Percentiles rank a stretch among this genome's conserved stretches.
phyloP scores from a whole-genome alignment of 2,329 filamentous ascomycete species.

The Aspergillus caelatus region DNA sequence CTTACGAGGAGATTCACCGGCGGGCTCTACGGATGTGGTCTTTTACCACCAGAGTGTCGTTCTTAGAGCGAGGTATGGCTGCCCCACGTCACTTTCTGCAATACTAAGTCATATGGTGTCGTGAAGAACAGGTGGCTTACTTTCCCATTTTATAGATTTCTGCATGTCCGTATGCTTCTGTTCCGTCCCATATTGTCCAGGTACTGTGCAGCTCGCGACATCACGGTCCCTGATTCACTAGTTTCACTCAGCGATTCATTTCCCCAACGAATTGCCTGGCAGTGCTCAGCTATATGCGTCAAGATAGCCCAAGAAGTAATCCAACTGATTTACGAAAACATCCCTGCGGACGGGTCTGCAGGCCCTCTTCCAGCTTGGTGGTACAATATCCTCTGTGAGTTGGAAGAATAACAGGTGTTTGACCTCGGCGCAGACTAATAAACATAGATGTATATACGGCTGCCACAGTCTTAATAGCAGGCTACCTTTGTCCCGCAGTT shows the following conservation, averaged over 20 bases:
- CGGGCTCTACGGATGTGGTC: slow-evolving; percentile 20
- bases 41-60: slow-evolving; percentile 38
- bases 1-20: slow-evolving; percentile 19
- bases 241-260: slow-evolving; percentile 31
- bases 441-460: slow-evolving; percentile 38
- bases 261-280: slow-evolving; percentile 34
- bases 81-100: neutral
- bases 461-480: slow-evolving; percentile 38
- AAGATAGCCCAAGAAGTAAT: slow-evolving; percentile 37
- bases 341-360: slow-evolving; percentile 29
- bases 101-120: neutral
- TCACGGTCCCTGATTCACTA: slow-evolving; percentile 17
- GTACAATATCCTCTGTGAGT: slow-evolving; percentile 41
- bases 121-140: neutral
- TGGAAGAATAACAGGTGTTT: neutral
- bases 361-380: slow-evolving; percentile 41
- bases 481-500: slow-evolving; percentile 32
- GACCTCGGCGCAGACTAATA: slow-evolving; percentile 8
- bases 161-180: slow-evolving; percentile 38
- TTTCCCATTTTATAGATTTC: slow-evolving; percentile 24
- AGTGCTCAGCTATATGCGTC: slow-evolving; percentile 41
- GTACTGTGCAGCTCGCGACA: slow-evolving; percentile 34
- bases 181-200: slow-evolving; percentile 36
- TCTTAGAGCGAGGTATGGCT: slow-evolving; percentile 32
- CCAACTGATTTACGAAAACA: slow-evolving; percentile 32